Evolutionary conservation across 1,139 yeast species (phyloP), one percentile per base, ranked within the genome.

Genomic region (Pichia sp.): DNA sequence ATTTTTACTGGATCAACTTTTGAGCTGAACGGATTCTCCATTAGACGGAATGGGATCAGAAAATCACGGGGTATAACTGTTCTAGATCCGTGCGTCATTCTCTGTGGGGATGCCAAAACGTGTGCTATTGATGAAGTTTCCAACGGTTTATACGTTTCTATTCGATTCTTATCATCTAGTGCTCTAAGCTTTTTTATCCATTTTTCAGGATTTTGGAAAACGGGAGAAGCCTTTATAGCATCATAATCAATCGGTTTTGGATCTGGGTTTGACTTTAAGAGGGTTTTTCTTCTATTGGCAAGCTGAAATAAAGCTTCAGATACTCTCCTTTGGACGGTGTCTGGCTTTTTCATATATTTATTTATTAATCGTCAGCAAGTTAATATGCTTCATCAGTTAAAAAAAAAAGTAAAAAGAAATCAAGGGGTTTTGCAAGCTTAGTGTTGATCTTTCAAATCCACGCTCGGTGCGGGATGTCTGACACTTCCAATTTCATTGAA

Each of bases 51-150:
- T 5, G 53, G 52, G 0, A 50, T 20, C 9, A 58, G 39, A 2
- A 56, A 40, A 26, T 46, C 52, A 23, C 55, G 38, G 3, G 63
- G 62, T 2, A 58, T 40, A 3, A 47, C 50, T 1, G 48, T 36
- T 25, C 59, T 45, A 0, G 52, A 42, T 4, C 42, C 38, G n/a
- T 46, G 44, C 2, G 49, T 38, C 46, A 46, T 44, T 38, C 62
- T 43, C 1, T 51, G 43, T 8, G 61, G 60, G 1, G 59, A 47
- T 1, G 45, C 30, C 2, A 58, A 26, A 4, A 40, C n/a, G 3
- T 31, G 30, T 4, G 57, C 58, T 37, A 51, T 50, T 3, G 46
- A 28, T 12, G 55, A 51, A 2, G 31, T 14, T 1, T 45, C 31
- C 4, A 58, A 28, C 19, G 45, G 41, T 4, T 38, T 48, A 31